These are phyloP conservation scores for Cladosporium sp. DNA, from an alignment of 2,329 filamentous ascomycete genomes.

Conservation along the genomic window DNA sequence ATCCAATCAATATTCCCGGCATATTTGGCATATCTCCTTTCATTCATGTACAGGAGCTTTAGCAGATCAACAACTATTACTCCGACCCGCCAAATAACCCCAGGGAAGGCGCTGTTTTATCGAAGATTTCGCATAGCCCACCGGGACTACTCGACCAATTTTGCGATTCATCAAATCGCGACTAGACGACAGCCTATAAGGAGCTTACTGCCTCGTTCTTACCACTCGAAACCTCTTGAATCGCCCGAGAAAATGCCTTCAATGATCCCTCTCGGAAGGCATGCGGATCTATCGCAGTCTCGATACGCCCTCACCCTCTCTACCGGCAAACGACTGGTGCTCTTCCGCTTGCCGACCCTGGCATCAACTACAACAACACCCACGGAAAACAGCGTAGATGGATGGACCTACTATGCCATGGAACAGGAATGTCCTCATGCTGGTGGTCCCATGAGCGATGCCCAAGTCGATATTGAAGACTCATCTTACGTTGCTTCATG, in stretches of 20 bases:
- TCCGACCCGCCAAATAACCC: no score
- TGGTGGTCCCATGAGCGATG: slow-evolving; percentile 16
- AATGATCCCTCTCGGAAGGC: slow-evolving; percentile 3
- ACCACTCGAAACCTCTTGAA: no score
- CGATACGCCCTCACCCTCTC: slow-evolving; percentile 14
- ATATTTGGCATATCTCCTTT: no score
- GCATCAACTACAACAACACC: not conserved
- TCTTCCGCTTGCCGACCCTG: slow-evolving; percentile 15
- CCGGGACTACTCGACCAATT: no score
- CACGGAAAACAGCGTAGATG: slow-evolving; percentile 11
- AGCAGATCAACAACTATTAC: no score
- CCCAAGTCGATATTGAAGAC: slow-evolving; percentile 17
- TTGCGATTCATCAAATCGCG: no score
- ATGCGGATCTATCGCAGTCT: slow-evolving; percentile 7
- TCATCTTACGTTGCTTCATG: slow-evolving; percentile 16
- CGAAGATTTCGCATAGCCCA: no score
- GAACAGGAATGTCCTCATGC: slow-evolving; percentile 16
- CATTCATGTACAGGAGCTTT: no score
- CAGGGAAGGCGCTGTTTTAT: no score
- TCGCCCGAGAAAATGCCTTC: not conserved
- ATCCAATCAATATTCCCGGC: no score
- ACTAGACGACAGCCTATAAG: no score
- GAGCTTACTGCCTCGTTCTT: no score
- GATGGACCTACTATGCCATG: slow-evolving; percentile 18
- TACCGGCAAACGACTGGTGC: slow-evolving; percentile 13